These are phyloP conservation scores for Lavandula angustifolia DNA, from an alignment of 257 asterid genomes.

Conservation along the genomic window DNA sequence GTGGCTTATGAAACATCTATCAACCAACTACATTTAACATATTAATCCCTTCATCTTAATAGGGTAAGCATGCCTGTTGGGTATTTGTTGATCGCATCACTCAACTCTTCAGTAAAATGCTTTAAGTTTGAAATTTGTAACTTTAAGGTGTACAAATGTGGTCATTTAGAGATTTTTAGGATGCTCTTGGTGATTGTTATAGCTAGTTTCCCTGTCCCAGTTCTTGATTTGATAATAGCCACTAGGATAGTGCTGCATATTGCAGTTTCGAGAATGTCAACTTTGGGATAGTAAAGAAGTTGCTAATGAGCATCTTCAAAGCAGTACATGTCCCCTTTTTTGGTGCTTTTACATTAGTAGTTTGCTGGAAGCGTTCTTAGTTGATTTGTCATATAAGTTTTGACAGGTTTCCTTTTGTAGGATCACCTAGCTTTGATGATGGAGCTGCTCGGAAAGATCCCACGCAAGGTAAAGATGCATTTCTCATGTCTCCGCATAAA, in stretches of 20 bases:
- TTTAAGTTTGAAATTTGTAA: background rate
- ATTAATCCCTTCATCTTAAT: constrained; percentile 18
- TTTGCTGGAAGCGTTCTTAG: constrained; percentile 7
- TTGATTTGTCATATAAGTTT: constrained; percentile 1
- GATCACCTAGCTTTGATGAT: constrained; percentile 99
- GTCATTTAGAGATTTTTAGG: background rate
- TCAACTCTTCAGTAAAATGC: constrained; percentile 8
- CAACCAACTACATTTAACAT: constrained; percentile 10
- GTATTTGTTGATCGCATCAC: background rate
- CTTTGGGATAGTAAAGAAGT: background rate
- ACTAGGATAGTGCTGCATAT: background rate
- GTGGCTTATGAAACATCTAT: background rate
- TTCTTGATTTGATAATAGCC: background rate
- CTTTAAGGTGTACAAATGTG: background rate
- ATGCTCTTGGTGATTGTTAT: constrained; percentile 18
- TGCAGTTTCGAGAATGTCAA: constrained; percentile 6
- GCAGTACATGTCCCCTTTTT: background rate
- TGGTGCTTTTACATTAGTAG: constrained; percentile 3
- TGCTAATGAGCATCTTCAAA: constrained; percentile 1
- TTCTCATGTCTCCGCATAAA: constrained; percentile 17
- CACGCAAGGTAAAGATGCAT: constrained; percentile 66
- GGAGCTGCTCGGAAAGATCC: constrained; percentile 97
- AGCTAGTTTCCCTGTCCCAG: constrained; percentile 11
- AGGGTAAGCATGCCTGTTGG: background rate
- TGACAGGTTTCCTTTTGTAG: constrained; percentile 45